phyloP scores from a whole-genome alignment of 148 eudicot species.

The Heliamphora exappendiculata region DNA sequence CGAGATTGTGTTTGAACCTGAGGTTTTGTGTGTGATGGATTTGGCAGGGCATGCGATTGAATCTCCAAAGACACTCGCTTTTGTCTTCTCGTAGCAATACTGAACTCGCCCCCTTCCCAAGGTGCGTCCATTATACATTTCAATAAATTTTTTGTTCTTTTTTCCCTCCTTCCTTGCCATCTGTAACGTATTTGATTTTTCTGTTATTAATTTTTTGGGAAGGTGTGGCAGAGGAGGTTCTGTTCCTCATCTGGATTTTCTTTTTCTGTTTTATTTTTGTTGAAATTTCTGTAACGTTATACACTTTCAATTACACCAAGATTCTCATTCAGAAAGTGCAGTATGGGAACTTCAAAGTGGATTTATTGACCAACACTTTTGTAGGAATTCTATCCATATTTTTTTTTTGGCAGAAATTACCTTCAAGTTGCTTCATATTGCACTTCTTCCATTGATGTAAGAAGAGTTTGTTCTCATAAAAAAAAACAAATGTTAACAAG shows the following conservation, averaged over 20 bases:
- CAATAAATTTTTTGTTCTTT: constrained; percentile 3
- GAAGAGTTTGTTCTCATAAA: too few species aligned
- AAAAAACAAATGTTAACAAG: not conserved
- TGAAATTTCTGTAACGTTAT: too few species aligned
- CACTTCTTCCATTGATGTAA: not conserved
- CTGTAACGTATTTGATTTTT: not conserved
- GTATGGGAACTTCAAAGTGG: not conserved
- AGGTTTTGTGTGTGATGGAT: not conserved
- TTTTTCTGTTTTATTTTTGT: too few species aligned
- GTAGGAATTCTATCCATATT: not conserved
- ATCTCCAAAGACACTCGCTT: constrained; percentile 22
- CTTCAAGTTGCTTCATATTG: not conserved
- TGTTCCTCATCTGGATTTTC: not conserved
- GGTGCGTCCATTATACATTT: constrained; percentile 21
- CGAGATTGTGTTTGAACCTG: constrained; percentile 1
- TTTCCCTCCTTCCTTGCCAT: not conserved
- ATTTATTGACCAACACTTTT: not conserved
- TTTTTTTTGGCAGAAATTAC: not conserved
- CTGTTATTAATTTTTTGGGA: not conserved
- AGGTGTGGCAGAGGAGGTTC: not conserved
- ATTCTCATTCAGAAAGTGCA: not conserved
- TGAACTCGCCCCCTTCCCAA: constrained; percentile 3
- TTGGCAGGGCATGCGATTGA: not conserved
- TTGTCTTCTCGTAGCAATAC: constrained; percentile 3
- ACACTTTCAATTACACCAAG: too few species aligned